Conservation (phyloP, 1,139 yeast genomes). For the Kodamaea derodonti region DNA sequence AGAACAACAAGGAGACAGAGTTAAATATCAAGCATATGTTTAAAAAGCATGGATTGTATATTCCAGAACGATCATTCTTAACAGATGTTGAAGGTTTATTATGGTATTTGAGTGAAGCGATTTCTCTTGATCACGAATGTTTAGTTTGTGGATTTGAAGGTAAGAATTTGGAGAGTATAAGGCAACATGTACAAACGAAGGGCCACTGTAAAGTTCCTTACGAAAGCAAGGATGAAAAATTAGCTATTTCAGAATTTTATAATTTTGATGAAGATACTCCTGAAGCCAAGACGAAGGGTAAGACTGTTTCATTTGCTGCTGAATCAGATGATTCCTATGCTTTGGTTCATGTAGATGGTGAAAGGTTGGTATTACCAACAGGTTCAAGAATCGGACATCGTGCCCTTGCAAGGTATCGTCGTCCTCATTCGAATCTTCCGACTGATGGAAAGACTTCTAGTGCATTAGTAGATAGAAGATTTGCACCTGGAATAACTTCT, state of each 20-base stretch:
- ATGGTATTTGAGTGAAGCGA: conserved; percentile 39
- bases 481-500: conserved; percentile 36
- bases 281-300: conserved; percentile 9
- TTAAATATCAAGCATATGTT: conserved; percentile 47
- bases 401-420: conserved; percentile 40
- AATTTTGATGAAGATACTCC: conserved; percentile 28
- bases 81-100: conserved; percentile 44
- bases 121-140: conserved; percentile 46
- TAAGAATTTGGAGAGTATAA: conserved; percentile 42
- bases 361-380: conserved; percentile 42
- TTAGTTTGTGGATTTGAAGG: conserved; percentile 53
- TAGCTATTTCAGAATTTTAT: conserved; percentile 39
- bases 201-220: conserved; percentile 56
- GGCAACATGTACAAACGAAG: conserved; percentile 50
- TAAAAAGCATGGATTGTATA: conserved; percentile 45
- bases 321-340: conserved; percentile 25
- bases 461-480: conserved; percentile 38
- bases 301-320: conserved; percentile 21
- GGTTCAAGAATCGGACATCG: conserved; percentile 50
- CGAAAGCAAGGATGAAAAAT: conserved; percentile 44
- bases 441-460: conserved; percentile 32
- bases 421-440: conserved; percentile 10
- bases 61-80: conserved; percentile 45
- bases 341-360: conserved; percentile 39
- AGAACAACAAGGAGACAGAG: conserved; percentile 36